Percentiles rank a stretch among this genome's conserved stretches.
Conservation (phyloP, 2,329 filamentous ascomycete species). For the Aspergillus sp. region DNA sequence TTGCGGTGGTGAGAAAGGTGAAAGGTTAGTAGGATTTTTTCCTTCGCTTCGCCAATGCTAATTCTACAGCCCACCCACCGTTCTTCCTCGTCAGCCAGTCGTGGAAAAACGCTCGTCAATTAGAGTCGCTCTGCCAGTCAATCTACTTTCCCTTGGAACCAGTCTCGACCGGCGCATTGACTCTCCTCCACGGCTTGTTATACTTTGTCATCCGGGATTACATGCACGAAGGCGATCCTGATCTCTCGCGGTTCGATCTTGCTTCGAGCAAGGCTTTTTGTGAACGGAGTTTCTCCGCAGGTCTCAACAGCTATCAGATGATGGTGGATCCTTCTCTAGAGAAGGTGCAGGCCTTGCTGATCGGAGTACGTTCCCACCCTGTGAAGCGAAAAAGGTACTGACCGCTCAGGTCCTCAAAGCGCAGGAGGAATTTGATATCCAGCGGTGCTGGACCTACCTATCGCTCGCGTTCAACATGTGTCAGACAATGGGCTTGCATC, state of each 20-base stretch:
- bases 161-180: conserved; percentile 25
- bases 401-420: conserved; percentile 29
- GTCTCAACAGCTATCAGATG: conserved; percentile 26
- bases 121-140: conserved; percentile 28
- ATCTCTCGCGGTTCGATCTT: conserved; percentile 25
- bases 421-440: conserved; percentile 32
- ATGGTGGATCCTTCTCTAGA: conserved; percentile 28
- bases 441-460: conserved; percentile 32
- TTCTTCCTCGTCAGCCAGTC: conserved; percentile 33
- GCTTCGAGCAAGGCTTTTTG: conserved; percentile 21
- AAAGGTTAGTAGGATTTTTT: conserved; percentile 18
- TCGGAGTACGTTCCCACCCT: conserved; percentile 22
- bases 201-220: conserved; percentile 34
- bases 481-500: conserved; percentile 28
- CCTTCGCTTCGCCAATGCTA: background rate
- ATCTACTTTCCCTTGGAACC: conserved; percentile 31
- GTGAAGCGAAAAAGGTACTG: background rate
- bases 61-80: conserved; percentile 26
- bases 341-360: conserved; percentile 29
- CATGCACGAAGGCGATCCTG: conserved; percentile 25
- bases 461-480: conserved; percentile 33
- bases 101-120: conserved; percentile 27
- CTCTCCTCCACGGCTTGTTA: conserved; percentile 29
- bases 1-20: conserved; percentile 28
- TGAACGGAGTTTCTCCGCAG: conserved; percentile 22